These are phyloP conservation scores for Ustilago tritici DNA, from an alignment of 1,284 basidiomycete genomes.

Conservation along the genomic window DNA sequence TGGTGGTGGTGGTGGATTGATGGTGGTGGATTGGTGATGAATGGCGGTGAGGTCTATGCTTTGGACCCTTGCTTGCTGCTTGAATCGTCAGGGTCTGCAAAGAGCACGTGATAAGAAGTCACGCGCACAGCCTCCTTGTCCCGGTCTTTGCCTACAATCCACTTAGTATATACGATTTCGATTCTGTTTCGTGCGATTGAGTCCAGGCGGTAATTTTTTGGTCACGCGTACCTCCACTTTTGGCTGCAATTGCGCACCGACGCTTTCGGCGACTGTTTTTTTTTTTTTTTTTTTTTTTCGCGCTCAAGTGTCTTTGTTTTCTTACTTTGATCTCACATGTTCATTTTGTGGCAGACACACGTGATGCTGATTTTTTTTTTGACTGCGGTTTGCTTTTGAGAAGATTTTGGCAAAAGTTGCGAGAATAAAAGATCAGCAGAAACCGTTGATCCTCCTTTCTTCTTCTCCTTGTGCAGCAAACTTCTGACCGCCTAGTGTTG, in stretches of 20 bases:
- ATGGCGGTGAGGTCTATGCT: not conserved
- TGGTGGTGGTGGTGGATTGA: not conserved
- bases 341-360: conserved; percentile 4
- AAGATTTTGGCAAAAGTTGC: not conserved
- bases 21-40: not conserved
- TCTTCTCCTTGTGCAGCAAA: conserved; percentile 57
- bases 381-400: conserved; percentile 1
- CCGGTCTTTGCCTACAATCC: too few relatives aligned
- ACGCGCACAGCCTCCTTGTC: too few relatives aligned
- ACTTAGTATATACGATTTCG: too few relatives aligned
- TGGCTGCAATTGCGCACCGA: not conserved
- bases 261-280: not conserved
- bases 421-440: conserved; percentile 8
- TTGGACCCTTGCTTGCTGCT: conserved; percentile 5
- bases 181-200: too few relatives aligned
- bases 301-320: not conserved
- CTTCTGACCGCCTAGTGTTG: conserved; percentile 55
- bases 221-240: not conserved
- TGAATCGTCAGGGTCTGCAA: not conserved
- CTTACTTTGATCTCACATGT: conserved; percentile 22
- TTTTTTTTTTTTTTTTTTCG: too few relatives aligned
- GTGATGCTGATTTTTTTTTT: conserved; percentile 22
- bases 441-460: conserved; percentile 25
- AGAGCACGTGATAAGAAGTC: not conserved
- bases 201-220: too few relatives aligned